Percentiles rank a stretch among this genome's conserved stretches.
phyloP scores from a whole-genome alignment of 1,284 basidiomycete genomes.

The Quambalaria eucalypti region DNA sequence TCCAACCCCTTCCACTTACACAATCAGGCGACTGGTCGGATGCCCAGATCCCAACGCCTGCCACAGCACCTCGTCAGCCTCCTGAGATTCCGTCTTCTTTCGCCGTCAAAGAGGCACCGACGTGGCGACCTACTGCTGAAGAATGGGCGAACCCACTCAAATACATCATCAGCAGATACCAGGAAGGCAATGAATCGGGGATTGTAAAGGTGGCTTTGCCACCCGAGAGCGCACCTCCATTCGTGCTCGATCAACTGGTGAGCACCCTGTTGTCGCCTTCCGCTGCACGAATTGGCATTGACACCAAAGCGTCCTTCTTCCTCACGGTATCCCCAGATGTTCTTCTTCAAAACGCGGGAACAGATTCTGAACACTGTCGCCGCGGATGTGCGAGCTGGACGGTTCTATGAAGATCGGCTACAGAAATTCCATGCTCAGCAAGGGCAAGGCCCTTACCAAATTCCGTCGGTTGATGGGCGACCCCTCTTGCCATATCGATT shows the following conservation, averaged over 20 bases:
- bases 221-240: slow-evolving; percentile 87
- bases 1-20: too few relatives aligned
- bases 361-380: slow-evolving; percentile 94
- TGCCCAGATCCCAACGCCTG: too few relatives aligned
- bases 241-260: slow-evolving; percentile 91
- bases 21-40: too few relatives aligned
- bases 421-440: slow-evolving; percentile 56
- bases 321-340: too few relatives aligned
- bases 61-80: too few relatives aligned
- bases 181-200: slow-evolving; percentile 62
- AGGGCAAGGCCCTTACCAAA: slow-evolving; percentile 62
- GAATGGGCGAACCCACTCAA: slow-evolving; percentile 93
- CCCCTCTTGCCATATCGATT: slow-evolving; percentile 86
- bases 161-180: slow-evolving; percentile 71
- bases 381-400: slow-evolving; percentile 86
- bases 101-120: slow-evolving; percentile 79
- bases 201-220: slow-evolving; percentile 97
- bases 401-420: slow-evolving; percentile 94
- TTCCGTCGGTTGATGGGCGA: slow-evolving; percentile 85
- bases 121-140: slow-evolving; percentile 74
- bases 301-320: too few relatives aligned
- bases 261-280: too few relatives aligned
- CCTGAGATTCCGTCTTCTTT: slow-evolving; percentile 58
- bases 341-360: slow-evolving; percentile 88
- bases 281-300: too few relatives aligned